These are phyloP conservation scores for Pichia sp. DNA, from an alignment of 1,139 yeast species.

Conservation along the genomic window DNA sequence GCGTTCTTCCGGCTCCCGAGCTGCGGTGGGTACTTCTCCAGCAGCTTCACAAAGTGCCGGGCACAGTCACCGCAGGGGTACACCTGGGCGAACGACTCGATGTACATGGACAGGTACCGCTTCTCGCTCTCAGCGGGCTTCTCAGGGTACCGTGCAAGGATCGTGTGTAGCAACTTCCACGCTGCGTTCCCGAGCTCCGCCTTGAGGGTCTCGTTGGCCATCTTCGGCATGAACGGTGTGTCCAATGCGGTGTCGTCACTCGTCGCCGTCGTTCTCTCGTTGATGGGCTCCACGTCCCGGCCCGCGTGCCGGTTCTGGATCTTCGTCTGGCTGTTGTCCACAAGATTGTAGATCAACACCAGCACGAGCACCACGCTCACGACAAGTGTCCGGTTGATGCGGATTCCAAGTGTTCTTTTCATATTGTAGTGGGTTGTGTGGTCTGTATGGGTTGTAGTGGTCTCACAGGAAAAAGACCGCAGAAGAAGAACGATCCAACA, in stretches of 20 bases:
- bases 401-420: no score
- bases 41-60: slow-evolving; percentile 72
- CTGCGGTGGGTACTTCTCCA: slow-evolving; percentile 82
- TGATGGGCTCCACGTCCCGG: no score
- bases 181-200: slow-evolving; percentile 86
- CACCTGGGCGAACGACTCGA: slow-evolving; percentile 65
- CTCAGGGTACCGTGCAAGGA: slow-evolving; percentile 89
- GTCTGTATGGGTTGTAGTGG: no score
- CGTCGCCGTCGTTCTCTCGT: neutral
- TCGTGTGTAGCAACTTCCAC: slow-evolving; percentile 90
- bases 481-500: no score
- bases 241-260: neutral
- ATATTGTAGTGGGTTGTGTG: no score
- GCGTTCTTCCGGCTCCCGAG: slow-evolving; percentile 74
- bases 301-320: no score
- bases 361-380: no score
- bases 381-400: no score
- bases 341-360: no score
- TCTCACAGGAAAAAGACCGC: no score
- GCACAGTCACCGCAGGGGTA: slow-evolving; percentile 98
- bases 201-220: slow-evolving; percentile 64
- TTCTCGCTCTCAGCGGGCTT: slow-evolving; percentile 65
- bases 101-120: slow-evolving; percentile 54
- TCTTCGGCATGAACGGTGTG: slow-evolving; percentile 72
- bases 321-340: no score